phyloP scores from a whole-genome alignment of 225 moss, liverwort and hornwort genomes.

The Physcomitrellopsis africana region DNA sequence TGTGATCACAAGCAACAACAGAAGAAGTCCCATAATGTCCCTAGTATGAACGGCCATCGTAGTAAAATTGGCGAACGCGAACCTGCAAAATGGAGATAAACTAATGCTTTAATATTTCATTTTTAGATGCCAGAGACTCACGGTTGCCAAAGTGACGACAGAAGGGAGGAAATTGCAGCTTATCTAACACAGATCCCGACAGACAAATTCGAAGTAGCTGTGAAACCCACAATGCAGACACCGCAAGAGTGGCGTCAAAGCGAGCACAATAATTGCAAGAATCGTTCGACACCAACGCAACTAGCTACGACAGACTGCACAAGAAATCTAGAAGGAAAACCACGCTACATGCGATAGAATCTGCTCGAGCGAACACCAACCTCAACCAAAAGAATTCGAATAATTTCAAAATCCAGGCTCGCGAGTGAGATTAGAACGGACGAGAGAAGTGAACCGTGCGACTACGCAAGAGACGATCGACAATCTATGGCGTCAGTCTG shows the following conservation, averaged over 20 bases:
- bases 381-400: neutral
- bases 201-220: neutral
- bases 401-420: neutral
- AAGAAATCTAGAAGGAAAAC: neutral
- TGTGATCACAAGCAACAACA: conserved; percentile 55
- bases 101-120: neutral
- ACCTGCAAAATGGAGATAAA: conserved; percentile 26
- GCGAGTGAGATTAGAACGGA: conserved; percentile 1
- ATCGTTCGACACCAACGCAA: no score
- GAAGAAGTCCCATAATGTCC: conserved; percentile 53
- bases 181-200: no score
- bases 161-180: no score
- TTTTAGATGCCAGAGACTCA: neutral
- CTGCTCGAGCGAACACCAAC: no score
- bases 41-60: conserved; percentile 52
- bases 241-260: neutral
- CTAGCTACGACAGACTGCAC: neutral
- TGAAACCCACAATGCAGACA: no score
- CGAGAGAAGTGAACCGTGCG: neutral
- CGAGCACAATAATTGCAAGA: neutral
- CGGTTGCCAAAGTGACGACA: no score
- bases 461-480: neutral
- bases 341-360: neutral
- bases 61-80: neutral
- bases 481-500: neutral